phyloP scores from a whole-genome alignment of 345 rosid genomes.

The Linum trigynum region DNA sequence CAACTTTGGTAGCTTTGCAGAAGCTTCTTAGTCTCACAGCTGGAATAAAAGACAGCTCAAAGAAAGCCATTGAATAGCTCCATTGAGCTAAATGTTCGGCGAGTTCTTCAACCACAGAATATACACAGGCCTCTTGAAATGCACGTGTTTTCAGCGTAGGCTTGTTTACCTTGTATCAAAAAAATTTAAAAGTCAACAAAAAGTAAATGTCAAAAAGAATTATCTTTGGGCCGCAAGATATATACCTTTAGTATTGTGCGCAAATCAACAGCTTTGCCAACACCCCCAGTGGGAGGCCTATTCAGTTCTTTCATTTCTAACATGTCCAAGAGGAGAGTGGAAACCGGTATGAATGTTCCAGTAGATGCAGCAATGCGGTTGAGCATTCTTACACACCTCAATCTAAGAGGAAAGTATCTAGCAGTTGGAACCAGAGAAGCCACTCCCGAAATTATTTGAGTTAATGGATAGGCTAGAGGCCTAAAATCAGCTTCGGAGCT shows the following conservation, averaged over 20 bases:
- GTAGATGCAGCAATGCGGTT: constrained; percentile 72
- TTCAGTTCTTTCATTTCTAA: constrained; percentile 91
- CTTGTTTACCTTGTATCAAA: constrained; percentile 55
- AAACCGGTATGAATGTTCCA: constrained; percentile 73
- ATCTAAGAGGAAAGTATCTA: constrained; percentile 80
- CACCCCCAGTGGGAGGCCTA: constrained; percentile 74
- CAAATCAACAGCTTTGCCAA: constrained; percentile 82
- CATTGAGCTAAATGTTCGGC: constrained; percentile 87
- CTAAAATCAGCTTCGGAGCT: constrained; percentile 60
- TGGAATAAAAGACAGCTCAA: constrained; percentile 78
- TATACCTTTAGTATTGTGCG: constrained; percentile 62
- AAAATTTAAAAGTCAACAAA: not conserved
- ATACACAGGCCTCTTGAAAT: constrained; percentile 90
- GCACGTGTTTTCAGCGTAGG: constrained; percentile 75
- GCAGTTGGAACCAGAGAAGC: constrained; percentile 91
- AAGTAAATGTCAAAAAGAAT: not conserved
- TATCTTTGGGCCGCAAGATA: not conserved
- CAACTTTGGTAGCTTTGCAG: constrained; percentile 69
- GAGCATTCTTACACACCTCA: constrained; percentile 88
- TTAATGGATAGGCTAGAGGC: constrained; percentile 84
- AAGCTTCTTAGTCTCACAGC: constrained; percentile 61
- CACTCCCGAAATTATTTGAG: constrained; percentile 83
- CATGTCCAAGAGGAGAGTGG: constrained; percentile 90
- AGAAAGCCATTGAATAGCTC: constrained; percentile 80
- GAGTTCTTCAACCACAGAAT: constrained; percentile 73